phyloP scores from a whole-genome alignment of 306 rosid genomes.

The Malus asiatica region DNA sequence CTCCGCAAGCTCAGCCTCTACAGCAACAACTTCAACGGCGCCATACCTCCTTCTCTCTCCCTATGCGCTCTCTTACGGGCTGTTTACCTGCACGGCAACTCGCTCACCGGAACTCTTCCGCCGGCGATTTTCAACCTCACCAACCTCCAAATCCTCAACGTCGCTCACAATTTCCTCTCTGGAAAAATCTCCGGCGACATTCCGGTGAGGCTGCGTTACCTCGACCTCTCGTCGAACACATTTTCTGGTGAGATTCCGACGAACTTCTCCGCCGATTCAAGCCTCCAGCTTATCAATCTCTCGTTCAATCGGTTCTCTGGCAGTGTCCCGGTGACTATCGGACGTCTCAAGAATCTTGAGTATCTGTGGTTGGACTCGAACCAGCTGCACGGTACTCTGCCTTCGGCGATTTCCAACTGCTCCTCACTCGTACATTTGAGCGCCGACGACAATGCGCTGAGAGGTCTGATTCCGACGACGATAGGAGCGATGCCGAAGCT shows the following conservation, averaged over 20 bases:
- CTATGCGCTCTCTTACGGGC: constrained; percentile 56
- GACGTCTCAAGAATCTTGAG: constrained; percentile 39
- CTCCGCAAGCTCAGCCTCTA: constrained; percentile 66
- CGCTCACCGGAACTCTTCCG: constrained; percentile 54
- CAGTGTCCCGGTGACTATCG: constrained; percentile 40
- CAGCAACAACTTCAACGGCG: constrained; percentile 55
- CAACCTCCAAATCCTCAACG: constrained; percentile 59
- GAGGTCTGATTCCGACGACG: constrained; percentile 60
- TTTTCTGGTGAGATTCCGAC: constrained; percentile 58
- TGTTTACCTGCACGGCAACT: constrained; percentile 58
- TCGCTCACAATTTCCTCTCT: constrained; percentile 48
- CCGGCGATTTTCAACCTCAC: constrained; percentile 50
- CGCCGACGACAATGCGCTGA: constrained; percentile 49
- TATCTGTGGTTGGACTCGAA: constrained; percentile 57
- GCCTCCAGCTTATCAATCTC: constrained; percentile 48
- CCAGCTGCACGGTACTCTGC: constrained; percentile 47
- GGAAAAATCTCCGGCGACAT: constrained; percentile 30
- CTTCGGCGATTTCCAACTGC: constrained; percentile 65
- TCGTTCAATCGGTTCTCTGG: constrained; percentile 61
- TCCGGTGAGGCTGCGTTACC: constrained; percentile 37
- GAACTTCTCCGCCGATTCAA: constrained; percentile 38
- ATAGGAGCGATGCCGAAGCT: constrained; percentile 54
- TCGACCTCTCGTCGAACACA: constrained; percentile 48
- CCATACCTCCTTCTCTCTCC: constrained; percentile 57
- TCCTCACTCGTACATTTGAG: constrained; percentile 48